Evolutionary conservation across 2,329 filamentous ascomycete species (phyloP).

Genomic region (Plectosphaerella plurivora): DNA sequence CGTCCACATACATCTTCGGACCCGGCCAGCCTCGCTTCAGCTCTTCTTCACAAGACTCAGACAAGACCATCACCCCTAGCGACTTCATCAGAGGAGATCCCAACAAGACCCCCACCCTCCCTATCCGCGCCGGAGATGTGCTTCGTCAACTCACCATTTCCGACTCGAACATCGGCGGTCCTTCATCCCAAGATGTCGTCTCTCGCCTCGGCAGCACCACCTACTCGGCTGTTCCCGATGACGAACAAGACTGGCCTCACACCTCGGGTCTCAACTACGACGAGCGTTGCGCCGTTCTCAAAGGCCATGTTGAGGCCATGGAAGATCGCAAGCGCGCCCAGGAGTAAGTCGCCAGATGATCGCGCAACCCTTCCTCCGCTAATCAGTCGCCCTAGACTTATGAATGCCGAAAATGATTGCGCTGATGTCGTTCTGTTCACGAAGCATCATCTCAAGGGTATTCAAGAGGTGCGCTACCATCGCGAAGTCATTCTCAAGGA

Average conservation of each 20-base stretch:
- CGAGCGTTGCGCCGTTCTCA: background rate
- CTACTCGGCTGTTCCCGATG: background rate
- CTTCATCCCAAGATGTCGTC: background rate
- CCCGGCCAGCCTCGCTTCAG: too few species aligned
- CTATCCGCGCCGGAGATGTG: too few species aligned
- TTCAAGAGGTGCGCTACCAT: slow-evolving; percentile 12
- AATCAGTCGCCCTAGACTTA: too few species aligned
- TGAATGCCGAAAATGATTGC: too few species aligned
- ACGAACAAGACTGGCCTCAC: background rate
- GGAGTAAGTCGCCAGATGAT: background rate
- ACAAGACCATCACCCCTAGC: too few species aligned
- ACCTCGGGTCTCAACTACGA: background rate
- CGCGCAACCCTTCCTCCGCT: too few species aligned
- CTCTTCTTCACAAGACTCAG: too few species aligned
- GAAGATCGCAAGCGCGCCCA: background rate
- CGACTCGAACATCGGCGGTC: background rate
- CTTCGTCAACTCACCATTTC: background rate
- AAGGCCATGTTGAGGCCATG: background rate
- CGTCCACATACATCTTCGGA: too few species aligned
- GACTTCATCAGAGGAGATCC: too few species aligned
- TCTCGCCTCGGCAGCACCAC: background rate
- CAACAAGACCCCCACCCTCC: too few species aligned
- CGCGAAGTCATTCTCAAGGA: slow-evolving; percentile 26
- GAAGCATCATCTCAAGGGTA: background rate
- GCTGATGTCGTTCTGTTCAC: slow-evolving; percentile 1